These are phyloP conservation scores for Lipomyces kockii DNA, from an alignment of 805 yeast species.

Conservation along the genomic window DNA sequence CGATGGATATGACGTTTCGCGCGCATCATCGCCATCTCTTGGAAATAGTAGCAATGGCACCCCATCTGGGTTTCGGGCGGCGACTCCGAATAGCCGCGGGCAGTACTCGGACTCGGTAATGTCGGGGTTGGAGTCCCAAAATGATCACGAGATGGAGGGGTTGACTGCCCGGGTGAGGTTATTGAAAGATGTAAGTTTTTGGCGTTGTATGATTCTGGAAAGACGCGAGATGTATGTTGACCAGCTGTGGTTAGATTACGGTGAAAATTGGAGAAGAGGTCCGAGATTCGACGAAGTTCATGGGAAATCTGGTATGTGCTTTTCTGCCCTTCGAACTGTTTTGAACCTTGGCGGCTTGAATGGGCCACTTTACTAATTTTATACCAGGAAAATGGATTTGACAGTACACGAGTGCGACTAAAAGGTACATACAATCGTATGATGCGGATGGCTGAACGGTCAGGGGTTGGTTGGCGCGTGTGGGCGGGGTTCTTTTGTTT, in stretches of 20 bases:
- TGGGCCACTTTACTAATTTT: background rate
- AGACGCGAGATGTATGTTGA: background rate
- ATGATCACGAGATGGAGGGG: conserved; percentile 60
- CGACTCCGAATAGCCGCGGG: conserved; percentile 41
- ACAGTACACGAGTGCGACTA: conserved; percentile 53
- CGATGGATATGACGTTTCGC: conserved; percentile 39
- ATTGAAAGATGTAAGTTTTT: conserved; percentile 52
- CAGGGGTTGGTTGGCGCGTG: conserved; percentile 65
- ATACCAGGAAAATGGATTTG: conserved; percentile 52
- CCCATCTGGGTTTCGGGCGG: conserved; percentile 34
- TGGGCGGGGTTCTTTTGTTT: conserved; percentile 59
- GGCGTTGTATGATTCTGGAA: background rate
- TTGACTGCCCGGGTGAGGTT: conserved; percentile 60
- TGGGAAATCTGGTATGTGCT: conserved; percentile 46
- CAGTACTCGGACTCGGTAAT: conserved; percentile 56
- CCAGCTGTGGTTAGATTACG: conserved; percentile 48
- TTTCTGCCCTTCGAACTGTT: background rate
- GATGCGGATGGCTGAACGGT: conserved; percentile 65
- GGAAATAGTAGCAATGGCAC: conserved; percentile 17
- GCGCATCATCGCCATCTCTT: conserved; percentile 25
- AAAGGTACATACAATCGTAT: conserved; percentile 60
- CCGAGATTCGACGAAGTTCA: conserved; percentile 55
- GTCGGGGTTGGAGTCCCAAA: conserved; percentile 68
- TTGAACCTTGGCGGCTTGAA: background rate
- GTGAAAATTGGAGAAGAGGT: conserved; percentile 69